A percentile compares a stretch with the other conserved stretches of the same genome.
Evolutionary conservation across 257 asterid species (phyloP).

Genomic region (Capsicum chinense): DNA sequence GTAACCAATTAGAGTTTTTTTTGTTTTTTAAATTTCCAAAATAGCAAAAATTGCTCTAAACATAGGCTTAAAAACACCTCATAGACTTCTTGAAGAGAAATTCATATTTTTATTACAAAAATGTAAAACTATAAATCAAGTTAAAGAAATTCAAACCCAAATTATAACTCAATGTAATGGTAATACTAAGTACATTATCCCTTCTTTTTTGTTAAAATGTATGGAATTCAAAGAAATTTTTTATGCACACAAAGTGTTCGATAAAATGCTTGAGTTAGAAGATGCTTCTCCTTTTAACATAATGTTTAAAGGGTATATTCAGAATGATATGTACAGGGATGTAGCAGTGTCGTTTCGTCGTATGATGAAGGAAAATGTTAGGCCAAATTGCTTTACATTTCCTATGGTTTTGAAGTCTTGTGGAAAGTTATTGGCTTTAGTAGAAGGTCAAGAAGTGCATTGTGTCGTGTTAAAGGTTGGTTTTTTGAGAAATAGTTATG

Average conservation of each 20-base stretch:
- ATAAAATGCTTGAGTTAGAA: constrained; percentile 53
- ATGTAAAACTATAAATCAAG: constrained; percentile 61
- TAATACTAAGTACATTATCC: constrained; percentile 50
- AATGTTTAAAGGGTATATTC: constrained; percentile 75
- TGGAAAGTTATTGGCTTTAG: constrained; percentile 50
- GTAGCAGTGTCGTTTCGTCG: constrained; percentile 49
- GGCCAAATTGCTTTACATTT: constrained; percentile 66
- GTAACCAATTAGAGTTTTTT: neutral
- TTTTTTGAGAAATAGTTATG: constrained; percentile 54
- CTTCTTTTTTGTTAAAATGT: constrained; percentile 63
- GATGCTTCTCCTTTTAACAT: constrained; percentile 71
- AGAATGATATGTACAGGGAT: constrained; percentile 46
- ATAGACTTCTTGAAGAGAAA: constrained; percentile 35
- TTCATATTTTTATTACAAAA: constrained; percentile 52
- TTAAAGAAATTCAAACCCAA: constrained; percentile 74
- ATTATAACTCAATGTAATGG: constrained; percentile 47
- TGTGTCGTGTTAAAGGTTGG: constrained; percentile 55
- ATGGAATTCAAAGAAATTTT: constrained; percentile 38
- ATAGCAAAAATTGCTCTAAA: constrained; percentile 41
- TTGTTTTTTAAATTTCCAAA: neutral
- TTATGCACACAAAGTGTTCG: constrained; percentile 65
- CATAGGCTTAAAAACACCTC: constrained; percentile 30
- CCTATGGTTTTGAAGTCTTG: constrained; percentile 81
- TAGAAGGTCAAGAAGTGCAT: constrained; percentile 74
- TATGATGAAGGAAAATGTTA: constrained; percentile 69